A percentile compares a stretch with the other conserved stretches of the same genome.
Conservation (phyloP, 495 filamentous ascomycete species). For the Staphylotrichum longicolle region DNA sequence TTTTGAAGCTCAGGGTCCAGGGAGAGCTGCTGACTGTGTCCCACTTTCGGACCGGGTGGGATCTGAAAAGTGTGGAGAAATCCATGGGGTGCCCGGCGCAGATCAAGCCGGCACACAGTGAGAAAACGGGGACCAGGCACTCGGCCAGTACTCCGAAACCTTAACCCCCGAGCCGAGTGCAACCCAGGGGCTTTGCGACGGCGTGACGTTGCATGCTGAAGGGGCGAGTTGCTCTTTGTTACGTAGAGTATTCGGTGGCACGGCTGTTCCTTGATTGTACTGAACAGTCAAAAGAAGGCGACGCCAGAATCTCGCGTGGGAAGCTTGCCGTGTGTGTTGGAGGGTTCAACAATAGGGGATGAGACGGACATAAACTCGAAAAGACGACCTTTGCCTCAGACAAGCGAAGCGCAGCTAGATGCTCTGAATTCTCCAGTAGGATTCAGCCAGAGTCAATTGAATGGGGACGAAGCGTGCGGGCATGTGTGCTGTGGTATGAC, state of each 20-base stretch:
- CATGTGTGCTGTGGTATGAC: too few relatives aligned
- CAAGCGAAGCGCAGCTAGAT: neutral
- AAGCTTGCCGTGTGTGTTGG: too few relatives aligned
- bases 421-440: neutral
- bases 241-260: neutral
- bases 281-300: too few relatives aligned
- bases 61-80: constrained; percentile 15
- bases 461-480: too few relatives aligned
- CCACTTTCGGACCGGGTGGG: constrained; percentile 6
- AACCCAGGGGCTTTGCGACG: constrained; percentile 1
- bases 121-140: constrained; percentile 1
- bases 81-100: neutral
- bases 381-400: too few relatives aligned
- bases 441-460: constrained; percentile 25
- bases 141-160: neutral
- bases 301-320: too few relatives aligned
- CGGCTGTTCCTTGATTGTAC: too few relatives aligned
- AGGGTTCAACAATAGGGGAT: neutral
- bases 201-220: neutral
- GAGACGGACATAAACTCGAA: neutral
- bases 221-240: neutral
- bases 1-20: constrained; percentile 6
- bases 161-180: neutral
- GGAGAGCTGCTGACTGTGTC: neutral
- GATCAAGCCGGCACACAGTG: constrained; percentile 13